These are phyloP conservation scores for Synura sp. DNA, from an alignment of 352 stramenopile species.

Conservation along the genomic window DNA sequence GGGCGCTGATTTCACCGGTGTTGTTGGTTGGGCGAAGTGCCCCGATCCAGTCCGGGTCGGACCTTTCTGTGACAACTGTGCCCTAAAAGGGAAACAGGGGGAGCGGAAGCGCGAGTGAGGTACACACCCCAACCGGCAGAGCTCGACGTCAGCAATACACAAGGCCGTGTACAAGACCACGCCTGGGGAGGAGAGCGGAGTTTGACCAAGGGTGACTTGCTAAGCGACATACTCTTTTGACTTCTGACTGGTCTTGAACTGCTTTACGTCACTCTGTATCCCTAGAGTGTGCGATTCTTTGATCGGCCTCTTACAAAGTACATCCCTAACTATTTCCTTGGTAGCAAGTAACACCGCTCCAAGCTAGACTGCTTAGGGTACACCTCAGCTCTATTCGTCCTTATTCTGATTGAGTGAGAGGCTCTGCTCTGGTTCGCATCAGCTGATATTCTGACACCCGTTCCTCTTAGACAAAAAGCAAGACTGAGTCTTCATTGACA, in stretches of 20 bases:
- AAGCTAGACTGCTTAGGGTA: no score
- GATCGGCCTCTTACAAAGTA: slow-evolving; percentile 10
- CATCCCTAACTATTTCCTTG: no score
- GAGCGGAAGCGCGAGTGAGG: neutral
- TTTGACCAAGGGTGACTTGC: no score
- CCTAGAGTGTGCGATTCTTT: neutral
- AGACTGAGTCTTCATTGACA: no score
- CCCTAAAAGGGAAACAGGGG: neutral
- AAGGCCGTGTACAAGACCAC: neutral
- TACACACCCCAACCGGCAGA: neutral
- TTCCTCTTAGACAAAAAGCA: no score
- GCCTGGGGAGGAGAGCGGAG: neutral
- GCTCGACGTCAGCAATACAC: neutral
- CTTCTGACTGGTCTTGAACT: slow-evolving; percentile 7
- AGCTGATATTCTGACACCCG: no score
- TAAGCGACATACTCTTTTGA: neutral
- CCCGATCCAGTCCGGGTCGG: neutral
- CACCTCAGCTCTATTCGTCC: no score
- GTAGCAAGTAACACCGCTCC: no score
- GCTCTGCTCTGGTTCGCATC: no score
- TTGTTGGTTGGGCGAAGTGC: neutral
- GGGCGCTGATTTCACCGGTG: slow-evolving; percentile 3
- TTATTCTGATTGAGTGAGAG: no score
- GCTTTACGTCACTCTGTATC: neutral
- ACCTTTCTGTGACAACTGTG: neutral